Percentiles rank a stretch among this genome's conserved stretches.
Evolutionary conservation across 2,329 filamentous ascomycete species (phyloP).

Genomic region (Escovopsis sp.): DNA sequence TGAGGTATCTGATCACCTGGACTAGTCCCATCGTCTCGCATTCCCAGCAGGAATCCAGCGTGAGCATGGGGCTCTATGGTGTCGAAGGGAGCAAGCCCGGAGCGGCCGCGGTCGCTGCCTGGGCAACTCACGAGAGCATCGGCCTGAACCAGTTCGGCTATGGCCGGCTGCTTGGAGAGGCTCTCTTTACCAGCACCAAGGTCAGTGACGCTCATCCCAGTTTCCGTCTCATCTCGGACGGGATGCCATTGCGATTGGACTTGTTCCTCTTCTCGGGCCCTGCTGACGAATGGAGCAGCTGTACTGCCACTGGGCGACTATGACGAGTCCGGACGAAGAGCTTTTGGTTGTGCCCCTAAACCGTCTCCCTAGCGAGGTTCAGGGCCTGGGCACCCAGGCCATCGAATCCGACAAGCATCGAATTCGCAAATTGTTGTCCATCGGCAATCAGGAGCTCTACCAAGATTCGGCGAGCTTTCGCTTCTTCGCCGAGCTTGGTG

Average conservation of each 20-base stretch:
- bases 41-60: conserved; percentile 14
- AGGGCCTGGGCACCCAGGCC: conserved; percentile 17
- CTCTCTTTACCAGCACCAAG: conserved; percentile 24
- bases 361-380: conserved; percentile 12
- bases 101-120: conserved; percentile 27
- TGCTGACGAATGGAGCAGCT: conserved; percentile 19
- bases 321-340: conserved; percentile 1
- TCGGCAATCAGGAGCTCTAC: too few relatives aligned
- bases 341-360: too few relatives aligned
- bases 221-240: background rate
- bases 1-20: conserved; percentile 29
- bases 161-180: conserved; percentile 26
- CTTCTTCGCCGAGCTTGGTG: conserved; percentile 25
- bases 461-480: conserved; percentile 15
- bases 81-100: conserved; percentile 33
- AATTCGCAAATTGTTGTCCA: background rate
- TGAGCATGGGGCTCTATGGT: conserved; percentile 27
- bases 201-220: conserved; percentile 15
- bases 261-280: conserved; percentile 25
- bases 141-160: conserved; percentile 26
- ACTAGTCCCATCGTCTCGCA: conserved; percentile 24
- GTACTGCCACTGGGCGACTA: conserved; percentile 23
- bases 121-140: conserved; percentile 28
- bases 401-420: background rate
- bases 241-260: fast-evolving